A percentile compares a stretch with the other conserved stretches of the same genome.
phyloP scores from a whole-genome alignment of 2,329 filamentous ascomycete genomes.

The Diplodia sapinea region DNA sequence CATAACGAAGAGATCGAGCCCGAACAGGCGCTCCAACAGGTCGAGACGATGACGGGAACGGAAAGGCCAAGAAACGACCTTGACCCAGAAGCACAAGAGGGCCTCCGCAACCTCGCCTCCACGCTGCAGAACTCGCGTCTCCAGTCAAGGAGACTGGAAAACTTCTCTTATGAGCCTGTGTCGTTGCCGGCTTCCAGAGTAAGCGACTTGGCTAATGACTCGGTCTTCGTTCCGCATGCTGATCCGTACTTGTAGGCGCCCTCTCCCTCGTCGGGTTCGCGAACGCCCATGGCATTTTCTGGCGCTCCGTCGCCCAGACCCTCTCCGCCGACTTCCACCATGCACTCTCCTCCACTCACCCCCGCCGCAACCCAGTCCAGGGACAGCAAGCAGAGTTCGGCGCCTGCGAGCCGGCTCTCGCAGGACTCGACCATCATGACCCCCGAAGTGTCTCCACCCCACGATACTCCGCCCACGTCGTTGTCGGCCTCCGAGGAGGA shows the following conservation, averaged over 20 bases:
- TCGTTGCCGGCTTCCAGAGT: constrained; percentile 85
- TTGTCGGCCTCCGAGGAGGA: constrained; percentile 36
- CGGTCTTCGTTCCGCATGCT: constrained; percentile 29
- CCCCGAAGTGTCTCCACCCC: constrained; percentile 61
- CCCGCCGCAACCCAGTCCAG: constrained; percentile 75
- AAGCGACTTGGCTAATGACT: constrained; percentile 50
- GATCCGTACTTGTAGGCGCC: constrained; percentile 49
- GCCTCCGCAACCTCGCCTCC: constrained; percentile 73
- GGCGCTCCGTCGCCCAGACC: constrained; percentile 67
- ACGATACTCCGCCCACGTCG: constrained; percentile 59
- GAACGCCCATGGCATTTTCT: constrained; percentile 58
- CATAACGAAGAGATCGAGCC: constrained; percentile 49
- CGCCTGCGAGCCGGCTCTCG: constrained; percentile 43
- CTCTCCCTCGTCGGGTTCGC: constrained; percentile 54
- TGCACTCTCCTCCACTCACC: constrained; percentile 89
- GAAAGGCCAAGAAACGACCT: constrained; percentile 41
- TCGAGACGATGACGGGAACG: constrained; percentile 40
- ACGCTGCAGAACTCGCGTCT: constrained; percentile 75
- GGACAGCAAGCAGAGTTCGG: constrained; percentile 52
- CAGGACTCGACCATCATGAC: constrained; percentile 59
- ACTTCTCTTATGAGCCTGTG: constrained; percentile 88
- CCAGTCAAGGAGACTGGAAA: constrained; percentile 82
- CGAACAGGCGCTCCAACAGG: constrained; percentile 41
- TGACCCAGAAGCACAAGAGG: constrained; percentile 59
- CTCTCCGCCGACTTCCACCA: constrained; percentile 70